phyloP scores from a whole-genome alignment of 129 eudicot genomes.

The Deinandra increscens region DNA sequence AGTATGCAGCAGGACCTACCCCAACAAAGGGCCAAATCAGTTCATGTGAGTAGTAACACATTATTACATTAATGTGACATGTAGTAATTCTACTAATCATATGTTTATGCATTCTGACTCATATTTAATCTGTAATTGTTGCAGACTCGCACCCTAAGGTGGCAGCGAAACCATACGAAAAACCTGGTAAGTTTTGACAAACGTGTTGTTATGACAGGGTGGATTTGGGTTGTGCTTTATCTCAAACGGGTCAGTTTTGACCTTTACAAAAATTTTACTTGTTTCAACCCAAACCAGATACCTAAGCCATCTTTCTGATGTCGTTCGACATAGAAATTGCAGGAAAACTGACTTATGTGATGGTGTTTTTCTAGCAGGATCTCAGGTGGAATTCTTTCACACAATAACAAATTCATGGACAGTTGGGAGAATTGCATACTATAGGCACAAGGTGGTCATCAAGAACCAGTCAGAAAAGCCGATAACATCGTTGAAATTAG shows the following conservation, averaged over 20 bases:
- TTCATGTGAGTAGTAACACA: constrained; percentile 36
- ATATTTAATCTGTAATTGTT: constrained; percentile 6
- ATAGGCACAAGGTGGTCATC: constrained; percentile 74
- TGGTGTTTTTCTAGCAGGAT: constrained; percentile 30
- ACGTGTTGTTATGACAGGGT: background rate
- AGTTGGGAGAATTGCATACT: constrained; percentile 51
- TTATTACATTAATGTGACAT: constrained; percentile 1
- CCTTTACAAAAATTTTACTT: background rate
- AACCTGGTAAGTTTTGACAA: constrained; percentile 38
- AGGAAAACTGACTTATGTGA: constrained; percentile 13
- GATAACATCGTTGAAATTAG: constrained; percentile 58
- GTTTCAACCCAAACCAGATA: background rate
- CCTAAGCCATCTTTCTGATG: background rate
- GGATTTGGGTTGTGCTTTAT: background rate
- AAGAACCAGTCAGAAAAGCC: constrained; percentile 74
- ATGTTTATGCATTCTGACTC: constrained; percentile 1
- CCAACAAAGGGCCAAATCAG: constrained; percentile 21
- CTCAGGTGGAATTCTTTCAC: constrained; percentile 67
- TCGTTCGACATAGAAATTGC: background rate
- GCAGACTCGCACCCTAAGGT: constrained; percentile 34
- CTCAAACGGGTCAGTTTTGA: background rate
- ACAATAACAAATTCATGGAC: constrained; percentile 80
- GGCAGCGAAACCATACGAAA: constrained; percentile 25
- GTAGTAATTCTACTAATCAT: constrained; percentile 3
- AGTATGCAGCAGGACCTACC: constrained; percentile 39